These are phyloP conservation scores for Glaciozyma antarctica DNA, from an alignment of 768 basidiomycete genomes.

Conservation along the genomic window DNA sequence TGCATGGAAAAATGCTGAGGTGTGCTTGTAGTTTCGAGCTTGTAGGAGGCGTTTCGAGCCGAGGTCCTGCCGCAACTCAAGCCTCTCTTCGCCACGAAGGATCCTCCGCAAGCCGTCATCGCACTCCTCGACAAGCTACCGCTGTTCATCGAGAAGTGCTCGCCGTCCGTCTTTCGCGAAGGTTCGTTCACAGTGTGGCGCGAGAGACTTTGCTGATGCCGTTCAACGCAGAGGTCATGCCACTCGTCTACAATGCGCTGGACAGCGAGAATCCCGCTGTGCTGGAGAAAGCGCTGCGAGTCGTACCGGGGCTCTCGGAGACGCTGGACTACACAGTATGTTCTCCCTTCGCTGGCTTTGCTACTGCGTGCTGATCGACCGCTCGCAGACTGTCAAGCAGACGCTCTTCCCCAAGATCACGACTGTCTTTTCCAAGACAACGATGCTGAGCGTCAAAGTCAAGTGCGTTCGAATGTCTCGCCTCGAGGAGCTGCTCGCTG, in stretches of 20 bases:
- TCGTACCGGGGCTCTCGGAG: conserved; percentile 80
- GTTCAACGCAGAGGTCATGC: conserved; percentile 65
- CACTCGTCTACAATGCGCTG: conserved; percentile 87
- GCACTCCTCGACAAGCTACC: conserved; percentile 80
- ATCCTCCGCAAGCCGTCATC: conserved; percentile 95
- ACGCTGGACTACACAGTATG: conserved; percentile 67
- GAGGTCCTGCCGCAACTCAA: conserved; percentile 77
- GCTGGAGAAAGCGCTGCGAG: conserved; percentile 77
- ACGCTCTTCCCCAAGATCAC: conserved; percentile 47
- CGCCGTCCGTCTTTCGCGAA: conserved; percentile 74
- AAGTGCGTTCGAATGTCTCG: conserved; percentile 9
- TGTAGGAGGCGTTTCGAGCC: conserved; percentile 58
- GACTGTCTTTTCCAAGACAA: conserved; percentile 77
- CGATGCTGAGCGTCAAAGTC: conserved; percentile 82
- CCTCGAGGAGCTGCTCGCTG: background rate
- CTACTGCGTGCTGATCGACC: background rate
- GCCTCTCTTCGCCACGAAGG: conserved; percentile 79
- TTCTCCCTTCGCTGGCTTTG: background rate
- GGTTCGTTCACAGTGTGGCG: conserved; percentile 47
- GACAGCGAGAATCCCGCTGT: conserved; percentile 90
- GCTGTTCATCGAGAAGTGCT: conserved; percentile 80
- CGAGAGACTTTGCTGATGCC: background rate
- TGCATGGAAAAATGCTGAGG: too few species aligned
- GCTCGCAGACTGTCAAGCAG: conserved; percentile 56
- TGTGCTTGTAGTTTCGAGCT: too few species aligned